These are phyloP conservation scores for Sarocladium oryzae DNA, from an alignment of 2,329 filamentous ascomycete genomes.

Conservation along the genomic window DNA sequence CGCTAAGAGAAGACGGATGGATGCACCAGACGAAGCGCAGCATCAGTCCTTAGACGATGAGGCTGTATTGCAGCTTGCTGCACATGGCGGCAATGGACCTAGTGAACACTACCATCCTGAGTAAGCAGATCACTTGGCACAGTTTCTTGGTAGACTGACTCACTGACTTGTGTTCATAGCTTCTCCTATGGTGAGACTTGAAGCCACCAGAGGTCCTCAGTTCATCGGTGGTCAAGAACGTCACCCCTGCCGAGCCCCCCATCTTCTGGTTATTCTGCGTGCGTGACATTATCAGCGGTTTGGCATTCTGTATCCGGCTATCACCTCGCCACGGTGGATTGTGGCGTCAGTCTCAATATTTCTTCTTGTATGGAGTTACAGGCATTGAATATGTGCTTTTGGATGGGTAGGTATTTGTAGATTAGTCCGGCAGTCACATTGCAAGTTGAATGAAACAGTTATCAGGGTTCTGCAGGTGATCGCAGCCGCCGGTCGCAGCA, in stretches of 20 bases:
- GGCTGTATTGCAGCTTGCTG: constrained; percentile 41
- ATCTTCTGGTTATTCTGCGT: too few species aligned
- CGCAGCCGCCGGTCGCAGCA: too few species aligned
- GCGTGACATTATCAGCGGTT: not conserved
- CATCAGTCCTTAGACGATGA: constrained; percentile 38
- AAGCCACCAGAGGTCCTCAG: not conserved
- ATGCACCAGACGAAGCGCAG: constrained; percentile 24
- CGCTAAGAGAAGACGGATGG: constrained; percentile 35
- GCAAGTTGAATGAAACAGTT: not conserved
- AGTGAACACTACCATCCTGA: constrained; percentile 34
- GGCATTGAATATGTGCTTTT: too few species aligned
- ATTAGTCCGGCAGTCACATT: too few species aligned
- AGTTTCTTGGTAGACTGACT: not conserved
- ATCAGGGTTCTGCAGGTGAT: not conserved
- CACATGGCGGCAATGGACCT: constrained; percentile 24
- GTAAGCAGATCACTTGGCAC: constrained; percentile 25
- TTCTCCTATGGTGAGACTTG: constrained; percentile 37
- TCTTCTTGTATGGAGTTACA: too few species aligned
- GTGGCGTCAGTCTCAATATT: too few species aligned
- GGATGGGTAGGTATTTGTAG: too few species aligned
- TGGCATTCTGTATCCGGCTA: not conserved
- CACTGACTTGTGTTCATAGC: constrained; percentile 17
- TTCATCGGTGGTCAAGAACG: too few species aligned
- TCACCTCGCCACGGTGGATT: not conserved
- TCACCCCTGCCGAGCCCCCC: too few species aligned